Percentiles rank a stretch among this genome's conserved stretches.
phyloP scores from a whole-genome alignment of 2,329 filamentous ascomycete species.

The Colletotrichum tamarilloi region DNA sequence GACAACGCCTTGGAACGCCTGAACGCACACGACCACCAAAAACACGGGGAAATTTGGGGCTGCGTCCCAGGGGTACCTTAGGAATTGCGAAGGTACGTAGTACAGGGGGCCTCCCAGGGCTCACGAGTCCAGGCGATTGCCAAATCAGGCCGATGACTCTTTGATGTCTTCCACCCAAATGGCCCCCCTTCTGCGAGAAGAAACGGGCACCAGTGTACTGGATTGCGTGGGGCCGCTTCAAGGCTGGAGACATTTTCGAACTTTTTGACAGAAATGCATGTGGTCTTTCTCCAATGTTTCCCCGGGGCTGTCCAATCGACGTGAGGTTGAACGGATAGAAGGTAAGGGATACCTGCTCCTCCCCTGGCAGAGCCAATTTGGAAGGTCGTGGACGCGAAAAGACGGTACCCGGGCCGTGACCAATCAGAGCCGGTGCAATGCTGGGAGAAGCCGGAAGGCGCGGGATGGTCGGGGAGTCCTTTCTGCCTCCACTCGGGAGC shows the following conservation, averaged over 20 bases:
- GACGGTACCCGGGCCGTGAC: background rate
- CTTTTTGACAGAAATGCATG: background rate
- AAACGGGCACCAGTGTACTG: conserved; percentile 33
- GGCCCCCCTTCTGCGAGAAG: conserved; percentile 26
- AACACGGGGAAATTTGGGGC: conserved; percentile 30
- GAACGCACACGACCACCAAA: conserved; percentile 3
- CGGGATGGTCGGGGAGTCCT: conserved; percentile 17
- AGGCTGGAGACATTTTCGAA: background rate
- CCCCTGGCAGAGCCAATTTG: conserved; percentile 12
- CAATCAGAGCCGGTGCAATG: conserved; percentile 14
- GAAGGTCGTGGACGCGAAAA: conserved; percentile 30
- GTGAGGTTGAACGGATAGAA: too few relatives aligned
- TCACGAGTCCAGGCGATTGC: background rate
- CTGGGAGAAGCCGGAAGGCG: conserved; percentile 32
- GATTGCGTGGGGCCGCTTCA: conserved; percentile 23
- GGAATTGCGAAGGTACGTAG: too few relatives aligned
- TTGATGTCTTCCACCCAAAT: conserved; percentile 9
- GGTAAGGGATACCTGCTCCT: background rate
- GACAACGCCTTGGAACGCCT: too few relatives aligned
- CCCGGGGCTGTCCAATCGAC: background rate
- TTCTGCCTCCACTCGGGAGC: background rate
- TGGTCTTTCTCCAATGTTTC: background rate
- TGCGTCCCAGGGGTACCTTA: background rate
- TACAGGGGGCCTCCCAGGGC: conserved; percentile 12
- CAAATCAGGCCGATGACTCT: conserved; percentile 33